Evolutionary conservation across 805 yeast genomes (phyloP), one percentile per base, ranked within the genome.

Genomic region (Saccharomycopsis olivae): DNA sequence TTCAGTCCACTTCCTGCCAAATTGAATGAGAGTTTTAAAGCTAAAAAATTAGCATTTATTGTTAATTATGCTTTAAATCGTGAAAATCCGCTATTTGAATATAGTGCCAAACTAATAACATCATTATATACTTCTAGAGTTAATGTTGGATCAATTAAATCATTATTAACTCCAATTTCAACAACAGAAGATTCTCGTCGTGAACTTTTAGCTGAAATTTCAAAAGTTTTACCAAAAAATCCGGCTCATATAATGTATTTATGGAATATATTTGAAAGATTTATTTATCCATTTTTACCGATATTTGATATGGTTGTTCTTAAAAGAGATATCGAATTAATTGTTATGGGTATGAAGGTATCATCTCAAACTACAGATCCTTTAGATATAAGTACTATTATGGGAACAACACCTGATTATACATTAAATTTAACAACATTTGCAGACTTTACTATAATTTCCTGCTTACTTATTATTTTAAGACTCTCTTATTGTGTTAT

Each of bases 231-330:
- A 27, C 48, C 43, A 3, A 28, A 28, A 32, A 20, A 39, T n/a
- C 21, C 21, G 9, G 29, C 21, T 5, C 30, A 18, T 27, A 25
- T 44, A 5, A 16, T 17, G 14, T 36, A 28, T 18, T 36, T 44
- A 6, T 44, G 45, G 46, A 23, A 31, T 8, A 34, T 17, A 16
- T 44, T 35, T 37, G 41, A 38, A 21, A 33, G 36, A 25, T 41
- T 19, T 28, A 37, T 44, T 8, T 39, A 41, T 27, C 48, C 48
- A 2, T 44, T 44, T 29, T 19, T 38, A 8, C 48, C 48, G 9
- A 19, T 38, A 24, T 20, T 44, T 15, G 39, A 44, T 17, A 29
- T 44, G 15, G 11, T 21, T 17, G 16, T 16, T 9, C 37, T 44
- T 27, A 36, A 44, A 24, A 21, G 33, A 15, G 48, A 44, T 33